Conservation (phyloP, 2,329 filamentous ascomycete species). For the Gremmenia infestans region DNA sequence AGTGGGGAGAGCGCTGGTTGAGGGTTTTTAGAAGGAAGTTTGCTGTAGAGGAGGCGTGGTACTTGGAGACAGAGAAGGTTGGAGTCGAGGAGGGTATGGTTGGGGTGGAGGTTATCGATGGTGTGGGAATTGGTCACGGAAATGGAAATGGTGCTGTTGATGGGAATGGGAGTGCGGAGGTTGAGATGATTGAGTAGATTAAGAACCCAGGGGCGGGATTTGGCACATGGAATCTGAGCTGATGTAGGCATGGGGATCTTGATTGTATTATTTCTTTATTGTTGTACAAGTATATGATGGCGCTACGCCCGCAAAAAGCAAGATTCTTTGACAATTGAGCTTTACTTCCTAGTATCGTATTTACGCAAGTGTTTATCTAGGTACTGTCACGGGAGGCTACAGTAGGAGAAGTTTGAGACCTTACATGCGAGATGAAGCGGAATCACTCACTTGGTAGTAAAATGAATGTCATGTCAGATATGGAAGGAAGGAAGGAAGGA, state of each 20-base stretch:
- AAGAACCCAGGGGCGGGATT: not conserved
- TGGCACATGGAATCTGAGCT: not conserved
- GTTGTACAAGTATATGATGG: not conserved
- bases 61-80: constrained; percentile 36
- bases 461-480: too few relatives aligned
- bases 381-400: too few relatives aligned
- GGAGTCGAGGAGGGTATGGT: constrained; percentile 10
- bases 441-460: too few relatives aligned
- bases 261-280: not conserved
- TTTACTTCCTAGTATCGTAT: not conserved
- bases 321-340: too few relatives aligned
- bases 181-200: not conserved
- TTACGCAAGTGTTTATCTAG: too few relatives aligned
- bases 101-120: not conserved
- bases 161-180: not conserved
- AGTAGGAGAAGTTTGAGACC: too few relatives aligned
- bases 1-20: constrained; percentile 84
- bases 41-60: constrained; percentile 76
- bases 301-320: not conserved
- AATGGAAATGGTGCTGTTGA: not conserved
- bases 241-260: not conserved
- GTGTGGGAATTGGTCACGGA: not conserved
- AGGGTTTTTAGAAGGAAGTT: constrained; percentile 77
- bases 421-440: too few relatives aligned
- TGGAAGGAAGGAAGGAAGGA: not conserved